Base-by-base conservation (phyloP, 352 stramenopile species). In the Detonula confervacea region DNA sequence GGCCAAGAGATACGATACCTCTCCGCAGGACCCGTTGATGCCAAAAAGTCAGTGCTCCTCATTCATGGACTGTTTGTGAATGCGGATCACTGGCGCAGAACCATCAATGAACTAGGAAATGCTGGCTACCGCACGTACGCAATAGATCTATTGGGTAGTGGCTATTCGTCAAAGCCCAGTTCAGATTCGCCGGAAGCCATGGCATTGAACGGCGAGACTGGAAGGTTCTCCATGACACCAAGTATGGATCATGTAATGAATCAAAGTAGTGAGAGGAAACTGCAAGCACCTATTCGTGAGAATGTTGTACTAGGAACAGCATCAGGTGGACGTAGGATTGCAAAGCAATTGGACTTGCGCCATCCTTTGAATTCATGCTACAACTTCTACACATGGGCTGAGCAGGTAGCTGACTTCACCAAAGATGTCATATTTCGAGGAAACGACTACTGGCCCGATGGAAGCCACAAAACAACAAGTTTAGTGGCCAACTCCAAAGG, bases 321-420 rank as follows among this genome's bases (percentile, higher is more conserved):
- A 11, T 68, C 71, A 47, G 54, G 68, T 65, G 86, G 86, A 12
- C 70, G 42, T 14, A 54, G 83, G 35, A 52, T 80, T 24, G 39
- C 35, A 25, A 71, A 87, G 52, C 55, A 66, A n/a, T 73, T 93
- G n/a, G 81, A 90, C 27, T 60, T 92, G 16, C 42, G 64, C 20
- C 87, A 93, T 77, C 87, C 87, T 1, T 22, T 83, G 12, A n/a
- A n/a, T n/a, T 85, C 61, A 24, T 81, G 72, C 12, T 93, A 91
- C 69, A 93, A 93, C 57, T 93, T 93, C 63, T 93, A 80, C 44
- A 93, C 87, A 0, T 93, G 87, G 87, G 76, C 69, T 29, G 75
- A 91, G 39, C 67, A 90, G 12, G 63, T 91, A 14, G 66, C 52
- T 2, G 87, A 93, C 49, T 93, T 93, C 80, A 85, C 55, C 25